These are phyloP conservation scores for Candida sanyaensis DNA, from an alignment of 1,139 yeast genomes.

Conservation along the genomic window DNA sequence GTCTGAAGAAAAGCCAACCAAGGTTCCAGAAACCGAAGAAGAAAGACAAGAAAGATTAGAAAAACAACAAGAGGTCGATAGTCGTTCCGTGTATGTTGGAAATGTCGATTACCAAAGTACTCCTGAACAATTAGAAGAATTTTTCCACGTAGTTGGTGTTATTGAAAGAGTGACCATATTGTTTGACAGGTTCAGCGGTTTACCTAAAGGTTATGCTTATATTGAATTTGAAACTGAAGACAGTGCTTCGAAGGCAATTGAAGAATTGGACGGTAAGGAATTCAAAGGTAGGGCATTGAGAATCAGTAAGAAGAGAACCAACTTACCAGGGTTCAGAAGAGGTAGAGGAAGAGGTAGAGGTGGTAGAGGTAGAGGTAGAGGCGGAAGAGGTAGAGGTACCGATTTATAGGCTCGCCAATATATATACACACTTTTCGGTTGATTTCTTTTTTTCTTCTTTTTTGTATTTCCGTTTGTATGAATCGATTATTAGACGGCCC, in stretches of 20 bases:
- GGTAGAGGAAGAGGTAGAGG: constrained; percentile 25
- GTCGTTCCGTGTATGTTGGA: constrained; percentile 44
- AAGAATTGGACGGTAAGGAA: constrained; percentile 33
- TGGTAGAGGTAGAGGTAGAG: constrained; percentile 17
- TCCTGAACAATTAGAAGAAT: constrained; percentile 43
- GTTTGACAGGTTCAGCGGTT: constrained; percentile 38
- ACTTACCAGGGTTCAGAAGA: constrained; percentile 34
- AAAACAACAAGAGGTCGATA: constrained; percentile 36
- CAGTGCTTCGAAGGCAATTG: constrained; percentile 36
- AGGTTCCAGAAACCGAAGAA: constrained; percentile 26
- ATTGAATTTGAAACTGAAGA: constrained; percentile 36
- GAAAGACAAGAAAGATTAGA: constrained; percentile 30
- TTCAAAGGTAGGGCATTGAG: constrained; percentile 41
- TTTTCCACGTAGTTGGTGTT: constrained; percentile 35
- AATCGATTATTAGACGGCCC: no score
- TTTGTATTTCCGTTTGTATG: no score
- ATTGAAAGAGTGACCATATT: constrained; percentile 43
- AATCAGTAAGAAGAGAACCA: constrained; percentile 41
- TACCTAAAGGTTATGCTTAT: constrained; percentile 50
- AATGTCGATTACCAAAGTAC: constrained; percentile 45
- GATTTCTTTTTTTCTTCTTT: no score
- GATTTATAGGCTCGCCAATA: constrained; percentile 1
- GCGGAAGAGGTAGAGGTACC: constrained; percentile 16
- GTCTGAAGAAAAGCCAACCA: constrained; percentile 10
- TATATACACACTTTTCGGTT: neutral